Conservation (phyloP, 768 basidiomycete species). For the Coprinopsis marcescibilis region DNA sequence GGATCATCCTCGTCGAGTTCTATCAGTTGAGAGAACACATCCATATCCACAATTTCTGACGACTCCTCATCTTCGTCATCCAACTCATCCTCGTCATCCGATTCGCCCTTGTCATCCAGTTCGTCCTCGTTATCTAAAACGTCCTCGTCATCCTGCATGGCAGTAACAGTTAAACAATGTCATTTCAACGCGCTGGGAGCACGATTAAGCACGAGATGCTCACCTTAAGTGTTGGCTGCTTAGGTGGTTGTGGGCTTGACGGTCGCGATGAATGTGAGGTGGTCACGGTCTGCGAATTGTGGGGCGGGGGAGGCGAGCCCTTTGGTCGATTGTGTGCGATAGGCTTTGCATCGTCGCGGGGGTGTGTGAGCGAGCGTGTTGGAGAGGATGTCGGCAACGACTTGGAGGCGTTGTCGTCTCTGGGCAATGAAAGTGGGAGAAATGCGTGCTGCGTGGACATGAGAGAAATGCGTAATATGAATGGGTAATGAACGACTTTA, state of each 20-base stretch:
- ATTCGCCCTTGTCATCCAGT: too few species aligned
- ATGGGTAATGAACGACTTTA: neutral
- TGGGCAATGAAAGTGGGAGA: neutral
- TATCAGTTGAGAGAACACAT: slow-evolving; percentile 78
- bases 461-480: neutral
- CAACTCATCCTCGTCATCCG: slow-evolving; percentile 5
- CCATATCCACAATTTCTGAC: slow-evolving; percentile 59
- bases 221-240: neutral
- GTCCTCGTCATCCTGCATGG: slow-evolving; percentile 1
- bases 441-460: slow-evolving; percentile 6
- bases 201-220: neutral
- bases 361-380: neutral
- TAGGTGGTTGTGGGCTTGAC: neutral
- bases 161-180: neutral
- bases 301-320: neutral
- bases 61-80: slow-evolving; percentile 6
- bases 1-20: slow-evolving; percentile 73
- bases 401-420: slow-evolving; percentile 3
- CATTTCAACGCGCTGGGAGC: neutral
- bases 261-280: neutral
- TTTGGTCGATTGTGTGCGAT: neutral
- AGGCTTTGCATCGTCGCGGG: neutral
- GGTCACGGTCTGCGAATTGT: neutral
- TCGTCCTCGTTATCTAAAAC: neutral
- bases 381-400: neutral